A percentile compares a stretch with the other conserved stretches of the same genome.
phyloP scores from a whole-genome alignment of 345 rosid species.

The Rhizophora apiculata region DNA sequence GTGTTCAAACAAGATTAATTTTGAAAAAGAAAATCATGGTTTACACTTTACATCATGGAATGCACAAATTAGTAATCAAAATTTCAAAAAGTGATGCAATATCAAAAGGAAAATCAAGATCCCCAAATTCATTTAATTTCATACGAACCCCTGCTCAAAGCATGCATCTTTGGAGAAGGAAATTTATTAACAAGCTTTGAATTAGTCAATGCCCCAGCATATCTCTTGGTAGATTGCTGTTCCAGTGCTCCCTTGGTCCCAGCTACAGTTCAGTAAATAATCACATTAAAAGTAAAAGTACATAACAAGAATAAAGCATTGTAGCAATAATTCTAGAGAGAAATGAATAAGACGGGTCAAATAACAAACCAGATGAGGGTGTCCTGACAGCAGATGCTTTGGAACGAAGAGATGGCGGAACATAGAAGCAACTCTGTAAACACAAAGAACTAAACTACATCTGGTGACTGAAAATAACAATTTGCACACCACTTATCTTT shows the following conservation, averaged over 20 bases:
- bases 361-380: conserved; percentile 61
- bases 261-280: conserved; percentile 30
- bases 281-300: neutral
- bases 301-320: neutral
- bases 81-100: neutral
- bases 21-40: too few species aligned
- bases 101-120: neutral
- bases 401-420: conserved; percentile 82
- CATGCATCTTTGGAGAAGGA: conserved; percentile 45
- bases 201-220: conserved; percentile 41
- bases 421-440: conserved; percentile 77
- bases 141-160: conserved; percentile 42
- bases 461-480: neutral
- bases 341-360: neutral
- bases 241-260: conserved; percentile 48
- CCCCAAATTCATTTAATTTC: neutral
- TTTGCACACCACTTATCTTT: neutral
- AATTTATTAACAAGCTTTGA: conserved; percentile 40
- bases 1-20: too few species aligned
- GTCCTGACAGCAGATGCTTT: conserved; percentile 49
- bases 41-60: neutral
- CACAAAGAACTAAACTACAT: neutral
- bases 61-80: neutral
- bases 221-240: conserved; percentile 47
- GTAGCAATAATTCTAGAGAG: neutral